Conservation (phyloP, 148 eudicot genomes). For the Cornus controversa region DNA sequence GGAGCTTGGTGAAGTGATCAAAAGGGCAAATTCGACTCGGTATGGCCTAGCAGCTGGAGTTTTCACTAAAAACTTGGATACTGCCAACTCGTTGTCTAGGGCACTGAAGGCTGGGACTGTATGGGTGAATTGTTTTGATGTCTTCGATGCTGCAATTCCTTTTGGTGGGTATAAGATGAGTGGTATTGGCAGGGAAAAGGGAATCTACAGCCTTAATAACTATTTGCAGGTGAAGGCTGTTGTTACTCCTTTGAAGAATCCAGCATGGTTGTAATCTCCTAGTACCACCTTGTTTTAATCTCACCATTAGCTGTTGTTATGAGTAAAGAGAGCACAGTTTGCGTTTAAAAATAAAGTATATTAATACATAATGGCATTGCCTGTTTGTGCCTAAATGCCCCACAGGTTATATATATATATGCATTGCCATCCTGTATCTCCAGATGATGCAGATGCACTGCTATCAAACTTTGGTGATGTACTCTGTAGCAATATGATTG, state of each 20-base stretch:
- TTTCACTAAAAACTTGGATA: conserved; percentile 66
- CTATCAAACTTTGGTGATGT: too few relatives aligned
- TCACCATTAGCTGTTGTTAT: too few relatives aligned
- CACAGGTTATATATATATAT: too few relatives aligned
- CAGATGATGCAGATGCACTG: too few relatives aligned
- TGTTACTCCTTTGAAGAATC: conserved; percentile 54
- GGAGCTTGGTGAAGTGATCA: conserved; percentile 71
- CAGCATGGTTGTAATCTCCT: background rate
- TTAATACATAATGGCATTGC: too few relatives aligned
- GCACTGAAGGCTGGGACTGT: background rate
- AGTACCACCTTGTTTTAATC: too few relatives aligned
- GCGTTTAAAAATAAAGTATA: too few relatives aligned
- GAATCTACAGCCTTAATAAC: conserved; percentile 73
- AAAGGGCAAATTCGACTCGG: conserved; percentile 68
- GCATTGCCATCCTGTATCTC: too few relatives aligned
- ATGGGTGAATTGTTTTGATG: background rate
- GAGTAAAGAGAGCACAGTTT: too few relatives aligned
- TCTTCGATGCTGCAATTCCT: background rate
- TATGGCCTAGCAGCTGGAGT: conserved; percentile 95
- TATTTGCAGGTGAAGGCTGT: conserved; percentile 91
- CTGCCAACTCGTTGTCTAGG: conserved; percentile 62
- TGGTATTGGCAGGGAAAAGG: conserved; percentile 55
- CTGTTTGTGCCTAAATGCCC: too few relatives aligned
- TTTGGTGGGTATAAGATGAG: background rate
- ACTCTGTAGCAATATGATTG: too few relatives aligned